phyloP scores from a whole-genome alignment of 2,329 filamentous ascomycete genomes.

The Teratosphaeria zuluensis region DNA sequence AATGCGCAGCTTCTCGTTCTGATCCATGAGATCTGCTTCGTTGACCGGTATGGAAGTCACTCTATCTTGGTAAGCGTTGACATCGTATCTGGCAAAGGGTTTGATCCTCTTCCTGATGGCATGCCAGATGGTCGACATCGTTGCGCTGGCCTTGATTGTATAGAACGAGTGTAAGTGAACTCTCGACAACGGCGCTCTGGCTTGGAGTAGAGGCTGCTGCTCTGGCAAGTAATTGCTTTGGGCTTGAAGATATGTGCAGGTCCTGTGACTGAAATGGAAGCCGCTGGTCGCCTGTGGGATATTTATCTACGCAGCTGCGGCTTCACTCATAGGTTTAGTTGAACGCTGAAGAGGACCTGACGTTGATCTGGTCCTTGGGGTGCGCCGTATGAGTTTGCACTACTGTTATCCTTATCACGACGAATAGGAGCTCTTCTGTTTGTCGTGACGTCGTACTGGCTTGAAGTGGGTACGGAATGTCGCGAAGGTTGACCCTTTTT shows the following conservation, averaged over 20 bases:
- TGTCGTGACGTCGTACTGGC: background rate
- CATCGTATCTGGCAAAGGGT: background rate
- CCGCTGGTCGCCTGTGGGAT: background rate
- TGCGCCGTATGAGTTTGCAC: too few species aligned
- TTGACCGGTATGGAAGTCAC: background rate
- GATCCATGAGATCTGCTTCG: background rate
- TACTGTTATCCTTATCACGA: background rate
- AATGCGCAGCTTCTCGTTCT: background rate
- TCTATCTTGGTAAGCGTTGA: background rate
- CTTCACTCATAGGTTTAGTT: background rate
- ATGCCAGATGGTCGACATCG: background rate
- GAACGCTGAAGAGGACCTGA: background rate
- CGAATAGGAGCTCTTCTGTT: background rate
- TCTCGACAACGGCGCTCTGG: background rate
- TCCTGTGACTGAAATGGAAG: background rate
- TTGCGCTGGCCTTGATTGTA: background rate
- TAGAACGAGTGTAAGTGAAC: background rate
- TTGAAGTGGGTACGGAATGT: too few species aligned
- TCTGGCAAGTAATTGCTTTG: background rate
- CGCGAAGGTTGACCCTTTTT: too few species aligned
- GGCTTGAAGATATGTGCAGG: background rate
- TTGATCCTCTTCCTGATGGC: background rate
- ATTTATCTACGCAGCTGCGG: background rate
- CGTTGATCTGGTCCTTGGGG: background rate
- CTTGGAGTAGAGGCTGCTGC: background rate